Evolutionary conservation across 2,329 filamentous ascomycete species (phyloP), one percentile per base, ranked within the genome.

Genomic region (Trichoderma hamatum): DNA sequence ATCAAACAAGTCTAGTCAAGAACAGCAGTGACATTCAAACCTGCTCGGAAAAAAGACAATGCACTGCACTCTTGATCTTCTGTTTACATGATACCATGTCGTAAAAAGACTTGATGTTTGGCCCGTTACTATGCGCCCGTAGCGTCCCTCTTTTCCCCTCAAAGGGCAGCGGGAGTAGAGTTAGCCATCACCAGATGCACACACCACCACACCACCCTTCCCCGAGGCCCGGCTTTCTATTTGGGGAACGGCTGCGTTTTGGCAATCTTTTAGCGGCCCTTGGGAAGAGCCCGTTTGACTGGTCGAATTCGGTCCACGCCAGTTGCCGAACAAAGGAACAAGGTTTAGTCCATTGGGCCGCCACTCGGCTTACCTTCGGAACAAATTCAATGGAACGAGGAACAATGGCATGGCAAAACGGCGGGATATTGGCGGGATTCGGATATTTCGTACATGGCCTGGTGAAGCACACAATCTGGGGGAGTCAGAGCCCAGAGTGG

Each of bases 291-390:
- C 21, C 13, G 51, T 66, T 65, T 66, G 52, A 66, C 63, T 66
- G 39, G 55, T 5, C 30, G 30, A 30, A 46, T 19, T 43, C 65
- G 32, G 55, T 52, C 65, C 65, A 60, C 55, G 51, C 43, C 55
- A 61, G 21, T 28, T 62, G 66, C 46, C 49, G 66, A 32, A 32
- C 26, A 55, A 51, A 63, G 60, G 52, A 43, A 64, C 59, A 64
- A 69, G 59, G 67, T 69, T 69, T 58, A 26, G 51, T 14, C 52
- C 32, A 30, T 64, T 64, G 59, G 67, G 52, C 64, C 39, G 56
- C 65, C 26, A 54, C 32, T 67, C 65, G 56, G 65, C 65, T 54
- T 60, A 61, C 46, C 46, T 51, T 67, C 56, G 65, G 65, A 61
- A 58, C n/a, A 5, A 9, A 16, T 19, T 46, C 19, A 34, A 49